A percentile compares a stretch with the other conserved stretches of the same genome.
Evolutionary conservation across 1,284 basidiomycete species (phyloP).

Genomic region (Calocybe gambosa): DNA sequence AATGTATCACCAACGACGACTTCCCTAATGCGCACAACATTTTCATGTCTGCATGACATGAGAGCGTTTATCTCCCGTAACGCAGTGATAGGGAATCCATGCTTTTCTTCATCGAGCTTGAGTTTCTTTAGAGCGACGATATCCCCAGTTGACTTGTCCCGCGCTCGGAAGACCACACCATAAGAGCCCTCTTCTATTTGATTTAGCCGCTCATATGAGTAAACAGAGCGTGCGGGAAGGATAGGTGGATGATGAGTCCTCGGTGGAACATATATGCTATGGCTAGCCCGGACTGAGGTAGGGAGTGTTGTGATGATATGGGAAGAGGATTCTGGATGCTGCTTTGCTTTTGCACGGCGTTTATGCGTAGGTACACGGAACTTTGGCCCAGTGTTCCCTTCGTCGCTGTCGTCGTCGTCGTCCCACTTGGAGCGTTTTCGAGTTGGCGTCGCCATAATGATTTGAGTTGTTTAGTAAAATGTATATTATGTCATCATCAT

Average conservation of each 20-base stretch:
- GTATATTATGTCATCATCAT: constrained; percentile 9
- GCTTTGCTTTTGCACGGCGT: constrained; percentile 39
- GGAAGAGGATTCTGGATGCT: constrained; percentile 13
- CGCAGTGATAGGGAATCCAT: constrained; percentile 97
- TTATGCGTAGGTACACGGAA: constrained; percentile 35
- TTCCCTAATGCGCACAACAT: constrained; percentile 92
- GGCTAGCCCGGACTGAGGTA: constrained; percentile 21
- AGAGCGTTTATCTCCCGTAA: constrained; percentile 93
- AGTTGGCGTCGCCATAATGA: constrained; percentile 19
- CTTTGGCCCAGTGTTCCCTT: constrained; percentile 29
- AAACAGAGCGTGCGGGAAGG: constrained; percentile 82
- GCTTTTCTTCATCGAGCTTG: constrained; percentile 96
- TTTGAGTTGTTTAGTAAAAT: not conserved
- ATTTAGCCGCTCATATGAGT: constrained; percentile 90
- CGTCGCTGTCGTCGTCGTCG: constrained; percentile 39
- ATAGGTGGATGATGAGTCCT: constrained; percentile 74
- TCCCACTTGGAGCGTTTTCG: constrained; percentile 74
- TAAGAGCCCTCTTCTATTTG: constrained; percentile 99
- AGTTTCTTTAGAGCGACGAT: constrained; percentile 97
- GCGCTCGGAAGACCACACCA: constrained; percentile 93
- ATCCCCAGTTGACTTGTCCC: constrained; percentile 89
- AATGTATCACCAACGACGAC: constrained; percentile 99
- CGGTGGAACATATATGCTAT: constrained; percentile 70
- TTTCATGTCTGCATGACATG: constrained; percentile 88
- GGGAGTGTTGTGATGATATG: not conserved